Percentiles rank a stretch among this genome's conserved stretches.
These are phyloP conservation scores for Pyracantha coccinea DNA, from an alignment of 331 rosid species.

Conservation along the genomic window DNA sequence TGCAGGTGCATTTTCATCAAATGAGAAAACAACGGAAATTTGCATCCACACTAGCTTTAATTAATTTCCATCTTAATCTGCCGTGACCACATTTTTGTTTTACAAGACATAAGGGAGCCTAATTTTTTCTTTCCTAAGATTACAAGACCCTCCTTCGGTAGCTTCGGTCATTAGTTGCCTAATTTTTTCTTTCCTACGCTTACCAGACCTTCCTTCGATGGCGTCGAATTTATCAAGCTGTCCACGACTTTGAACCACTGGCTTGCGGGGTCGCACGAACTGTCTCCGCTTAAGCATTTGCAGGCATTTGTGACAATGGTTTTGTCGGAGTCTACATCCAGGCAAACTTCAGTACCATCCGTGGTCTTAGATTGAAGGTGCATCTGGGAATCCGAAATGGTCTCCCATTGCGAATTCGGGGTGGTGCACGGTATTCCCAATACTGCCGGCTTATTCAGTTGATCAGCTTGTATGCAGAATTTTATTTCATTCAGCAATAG, in stretches of 20 bases:
- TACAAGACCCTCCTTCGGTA: background rate
- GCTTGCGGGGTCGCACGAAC: slow-evolving; percentile 56
- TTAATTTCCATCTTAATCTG: background rate
- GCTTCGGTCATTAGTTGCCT: background rate
- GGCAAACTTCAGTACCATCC: slow-evolving; percentile 45
- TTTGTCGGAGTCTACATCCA: slow-evolving; percentile 53
- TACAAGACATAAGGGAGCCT: no score
- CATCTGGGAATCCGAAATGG: slow-evolving; percentile 60
- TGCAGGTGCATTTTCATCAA: no score
- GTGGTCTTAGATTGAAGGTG: slow-evolving; percentile 46
- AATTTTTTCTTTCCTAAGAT: no score
- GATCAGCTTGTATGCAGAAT: slow-evolving; percentile 49
- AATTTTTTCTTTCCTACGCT: background rate
- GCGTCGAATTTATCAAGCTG: slow-evolving; percentile 4
- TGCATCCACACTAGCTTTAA: no score
- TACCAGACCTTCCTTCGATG: no score
- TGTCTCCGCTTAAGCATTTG: slow-evolving; percentile 56
- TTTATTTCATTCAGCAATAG: slow-evolving; percentile 50
- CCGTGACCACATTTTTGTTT: background rate
- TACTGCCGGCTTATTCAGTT: slow-evolving; percentile 37
- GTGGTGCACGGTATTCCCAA: slow-evolving; percentile 39
- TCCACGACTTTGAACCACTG: slow-evolving; percentile 88
- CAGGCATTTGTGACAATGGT: slow-evolving; percentile 54
- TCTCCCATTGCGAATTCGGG: slow-evolving; percentile 53
- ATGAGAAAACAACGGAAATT: no score